Conservation (phyloP, 1,284 basidiomycete genomes). For the Sutorius eximius region DNA sequence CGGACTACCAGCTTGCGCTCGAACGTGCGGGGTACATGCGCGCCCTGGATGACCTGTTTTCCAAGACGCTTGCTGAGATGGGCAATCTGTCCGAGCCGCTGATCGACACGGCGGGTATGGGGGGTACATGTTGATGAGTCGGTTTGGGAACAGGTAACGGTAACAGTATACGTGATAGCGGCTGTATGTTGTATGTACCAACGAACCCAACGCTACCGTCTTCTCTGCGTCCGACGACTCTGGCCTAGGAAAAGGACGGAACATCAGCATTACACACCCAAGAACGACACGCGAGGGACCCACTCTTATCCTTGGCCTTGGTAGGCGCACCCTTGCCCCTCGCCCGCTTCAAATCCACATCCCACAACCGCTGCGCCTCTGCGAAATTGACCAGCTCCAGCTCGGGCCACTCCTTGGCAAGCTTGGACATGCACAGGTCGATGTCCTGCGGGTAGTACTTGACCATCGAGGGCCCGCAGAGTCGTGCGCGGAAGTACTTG, state of each 20-base stretch:
- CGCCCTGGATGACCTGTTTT: conserved; percentile 62
- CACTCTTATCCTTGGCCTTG: conserved; percentile 72
- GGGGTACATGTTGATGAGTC: conserved; percentile 24
- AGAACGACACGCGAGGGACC: conserved; percentile 23
- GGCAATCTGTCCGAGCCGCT: conserved; percentile 42
- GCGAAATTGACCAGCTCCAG: conserved; percentile 60
- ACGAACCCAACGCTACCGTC: conserved; percentile 16
- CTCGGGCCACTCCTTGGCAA: conserved; percentile 53
- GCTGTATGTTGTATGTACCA: not conserved
- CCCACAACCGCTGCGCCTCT: conserved; percentile 65
- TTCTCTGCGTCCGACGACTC: conserved; percentile 34
- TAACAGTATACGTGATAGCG: not conserved
- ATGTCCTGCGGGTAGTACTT: conserved; percentile 70
- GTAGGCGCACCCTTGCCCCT: conserved; percentile 80
- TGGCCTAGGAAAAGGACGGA: conserved; percentile 20
- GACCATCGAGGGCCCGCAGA: conserved; percentile 77
- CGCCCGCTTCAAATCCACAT: conserved; percentile 64
- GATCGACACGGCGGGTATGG: conserved; percentile 21
- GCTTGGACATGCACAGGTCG: conserved; percentile 51
- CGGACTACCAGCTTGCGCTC: conserved; percentile 42
- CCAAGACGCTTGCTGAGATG: conserved; percentile 55
- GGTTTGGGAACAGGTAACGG: not conserved
- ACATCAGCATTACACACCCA: no score
- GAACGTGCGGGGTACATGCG: conserved; percentile 55
- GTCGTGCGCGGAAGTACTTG: conserved; percentile 76